phyloP scores from a whole-genome alignment of 179 eudicot genomes.

The Spinacia oleracea region DNA sequence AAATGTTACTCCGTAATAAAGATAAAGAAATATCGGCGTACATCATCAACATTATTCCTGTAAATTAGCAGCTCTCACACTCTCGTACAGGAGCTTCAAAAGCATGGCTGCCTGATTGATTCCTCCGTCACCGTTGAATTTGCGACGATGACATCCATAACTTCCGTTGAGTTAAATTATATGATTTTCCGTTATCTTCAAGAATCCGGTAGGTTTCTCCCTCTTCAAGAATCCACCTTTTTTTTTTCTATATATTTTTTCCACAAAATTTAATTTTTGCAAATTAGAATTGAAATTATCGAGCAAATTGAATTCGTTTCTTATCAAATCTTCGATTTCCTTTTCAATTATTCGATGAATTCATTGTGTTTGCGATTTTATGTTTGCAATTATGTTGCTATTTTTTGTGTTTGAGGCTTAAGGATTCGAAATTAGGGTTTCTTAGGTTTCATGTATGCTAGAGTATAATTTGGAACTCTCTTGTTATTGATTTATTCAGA shows the following conservation, averaged over 20 bases:
- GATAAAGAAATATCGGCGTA: too few species aligned
- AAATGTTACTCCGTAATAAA: too few species aligned
- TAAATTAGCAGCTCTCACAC: neutral
- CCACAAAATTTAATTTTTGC: neutral
- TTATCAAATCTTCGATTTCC: neutral
- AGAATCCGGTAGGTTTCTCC: conserved; percentile 51
- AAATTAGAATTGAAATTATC: neutral
- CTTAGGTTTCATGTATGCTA: neutral
- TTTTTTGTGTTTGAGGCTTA: neutral
- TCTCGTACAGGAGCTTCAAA: neutral
- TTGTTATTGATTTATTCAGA: neutral
- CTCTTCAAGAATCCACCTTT: neutral
- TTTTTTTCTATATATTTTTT: neutral
- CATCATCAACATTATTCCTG: neutral
- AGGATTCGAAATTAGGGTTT: conserved; percentile 30
- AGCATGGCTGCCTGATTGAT: neutral
- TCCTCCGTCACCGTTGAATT: neutral
- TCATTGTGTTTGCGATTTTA: neutral
- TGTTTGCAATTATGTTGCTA: neutral
- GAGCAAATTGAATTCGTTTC: neutral
- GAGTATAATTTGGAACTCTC: neutral
- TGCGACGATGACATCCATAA: conserved; percentile 37
- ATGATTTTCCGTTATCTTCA: conserved; percentile 66
- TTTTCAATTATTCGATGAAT: neutral
- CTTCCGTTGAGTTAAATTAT: conserved; percentile 60